phyloP scores from a whole-genome alignment of 768 basidiomycete genomes.

The Mycena venus region DNA sequence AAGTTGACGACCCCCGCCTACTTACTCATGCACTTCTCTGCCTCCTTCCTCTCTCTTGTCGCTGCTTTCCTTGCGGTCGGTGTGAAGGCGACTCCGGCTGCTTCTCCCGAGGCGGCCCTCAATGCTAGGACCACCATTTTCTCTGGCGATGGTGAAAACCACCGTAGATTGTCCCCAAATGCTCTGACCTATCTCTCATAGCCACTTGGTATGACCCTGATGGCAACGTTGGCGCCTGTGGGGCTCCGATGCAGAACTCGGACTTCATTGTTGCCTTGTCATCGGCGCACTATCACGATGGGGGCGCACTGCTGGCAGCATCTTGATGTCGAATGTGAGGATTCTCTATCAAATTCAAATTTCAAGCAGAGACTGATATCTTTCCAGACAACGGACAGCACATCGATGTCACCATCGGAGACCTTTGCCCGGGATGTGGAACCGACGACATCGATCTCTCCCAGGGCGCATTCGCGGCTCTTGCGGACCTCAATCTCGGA shows the following conservation, averaged over 20 bases:
- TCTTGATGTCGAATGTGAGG: neutral
- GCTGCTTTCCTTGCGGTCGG: neutral
- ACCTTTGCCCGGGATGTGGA: neutral
- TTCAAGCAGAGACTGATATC: too few relatives aligned
- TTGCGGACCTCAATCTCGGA: too few relatives aligned
- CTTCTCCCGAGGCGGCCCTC: neutral
- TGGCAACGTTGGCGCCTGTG: neutral
- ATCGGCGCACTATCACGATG: neutral
- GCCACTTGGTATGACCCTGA: too few relatives aligned
- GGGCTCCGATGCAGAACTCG: neutral
- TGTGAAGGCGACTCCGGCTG: neutral
- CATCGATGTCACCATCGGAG: neutral
- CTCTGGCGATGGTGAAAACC: too few relatives aligned
- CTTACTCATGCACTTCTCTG: neutral
- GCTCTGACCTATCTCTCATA: too few relatives aligned
- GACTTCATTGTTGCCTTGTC: neutral
- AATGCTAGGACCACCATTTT: too few relatives aligned
- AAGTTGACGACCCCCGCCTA: neutral
- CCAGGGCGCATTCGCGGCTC: too few relatives aligned
- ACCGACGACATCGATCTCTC: too few relatives aligned
- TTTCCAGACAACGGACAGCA: neutral
- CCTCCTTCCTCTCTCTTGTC: neutral
- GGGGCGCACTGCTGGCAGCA: neutral
- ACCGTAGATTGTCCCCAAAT: too few relatives aligned
- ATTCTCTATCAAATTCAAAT: neutral